Percentiles rank a stretch among this genome's conserved stretches.
Conservation (phyloP, 768 basidiomycete species). For the Tubosaeta brunneosetosa region DNA sequence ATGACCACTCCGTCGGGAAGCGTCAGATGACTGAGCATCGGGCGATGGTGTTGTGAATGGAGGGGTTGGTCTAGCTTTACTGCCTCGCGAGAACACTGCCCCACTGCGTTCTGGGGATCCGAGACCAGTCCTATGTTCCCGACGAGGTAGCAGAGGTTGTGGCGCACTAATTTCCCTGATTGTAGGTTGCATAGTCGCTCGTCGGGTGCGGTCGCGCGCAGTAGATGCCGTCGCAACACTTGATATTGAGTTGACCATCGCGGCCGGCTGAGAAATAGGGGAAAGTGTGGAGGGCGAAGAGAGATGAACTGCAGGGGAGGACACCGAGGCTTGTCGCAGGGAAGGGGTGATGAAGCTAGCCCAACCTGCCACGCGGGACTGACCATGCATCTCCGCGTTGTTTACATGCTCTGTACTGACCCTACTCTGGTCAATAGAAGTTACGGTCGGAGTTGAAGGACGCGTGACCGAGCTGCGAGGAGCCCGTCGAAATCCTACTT, state of each 20-base stretch:
- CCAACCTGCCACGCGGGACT: conserved; percentile 47
- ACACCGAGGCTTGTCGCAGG: conserved; percentile 65
- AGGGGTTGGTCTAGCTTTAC: conserved; percentile 31
- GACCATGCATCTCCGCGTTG: conserved; percentile 35
- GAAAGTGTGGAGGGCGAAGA: conserved; percentile 54
- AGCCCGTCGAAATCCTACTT: conserved; percentile 45
- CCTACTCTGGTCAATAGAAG: conserved; percentile 22
- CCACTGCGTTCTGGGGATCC: conserved; percentile 23
- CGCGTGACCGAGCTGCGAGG: conserved; percentile 38
- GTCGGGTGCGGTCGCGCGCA: conserved; percentile 40
- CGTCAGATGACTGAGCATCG: conserved; percentile 30
- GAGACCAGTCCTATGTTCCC: conserved; percentile 24
- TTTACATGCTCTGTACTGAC: conserved; percentile 27
- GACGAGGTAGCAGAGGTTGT: conserved; percentile 32
- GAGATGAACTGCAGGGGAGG: conserved; percentile 67
- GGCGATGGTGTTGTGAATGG: conserved; percentile 28
- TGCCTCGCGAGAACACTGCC: conserved; percentile 30
- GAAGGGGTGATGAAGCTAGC: conserved; percentile 63
- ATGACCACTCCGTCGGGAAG: conserved; percentile 35
- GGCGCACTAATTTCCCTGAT: conserved; percentile 40
- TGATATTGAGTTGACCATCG: conserved; percentile 46
- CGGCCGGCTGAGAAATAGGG: conserved; percentile 45
- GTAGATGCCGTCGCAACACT: conserved; percentile 45
- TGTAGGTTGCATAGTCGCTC: conserved; percentile 34
- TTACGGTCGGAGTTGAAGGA: conserved; percentile 38